Percentiles rank a stretch among this genome's conserved stretches.
These are phyloP conservation scores for Solanum gandarillasii DNA, from an alignment of 257 asterid genomes.

Conservation along the genomic window DNA sequence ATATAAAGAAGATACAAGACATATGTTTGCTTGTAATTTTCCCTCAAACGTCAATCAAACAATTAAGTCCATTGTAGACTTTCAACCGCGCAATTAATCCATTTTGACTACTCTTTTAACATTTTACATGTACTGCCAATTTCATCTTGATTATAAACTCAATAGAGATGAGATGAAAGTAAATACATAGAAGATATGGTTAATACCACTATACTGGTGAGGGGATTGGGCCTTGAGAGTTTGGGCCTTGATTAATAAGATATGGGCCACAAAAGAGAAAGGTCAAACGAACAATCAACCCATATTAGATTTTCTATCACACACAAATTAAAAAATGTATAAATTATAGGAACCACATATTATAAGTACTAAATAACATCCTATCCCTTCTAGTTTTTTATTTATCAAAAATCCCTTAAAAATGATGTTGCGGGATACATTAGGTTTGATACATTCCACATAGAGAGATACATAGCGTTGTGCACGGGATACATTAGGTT, in stretches of 20 bases:
- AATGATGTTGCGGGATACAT: no score
- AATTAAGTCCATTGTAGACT: neutral
- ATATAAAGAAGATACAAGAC: neutral
- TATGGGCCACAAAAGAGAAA: neutral
- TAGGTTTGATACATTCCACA: no score
- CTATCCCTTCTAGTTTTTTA: no score
- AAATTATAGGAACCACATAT: no score
- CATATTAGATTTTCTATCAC: no score
- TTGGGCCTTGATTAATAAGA: neutral
- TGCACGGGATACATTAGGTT: no score
- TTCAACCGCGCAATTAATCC: neutral
- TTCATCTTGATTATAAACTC: neutral
- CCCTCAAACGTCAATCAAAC: neutral
- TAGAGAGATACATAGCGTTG: no score
- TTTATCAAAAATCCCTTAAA: no score
- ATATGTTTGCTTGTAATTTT: neutral
- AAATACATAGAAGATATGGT: no score
- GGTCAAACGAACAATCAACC: neutral
- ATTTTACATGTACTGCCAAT: neutral
- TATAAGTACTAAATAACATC: no score
- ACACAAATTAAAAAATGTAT: no score
- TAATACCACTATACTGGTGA: neutral
- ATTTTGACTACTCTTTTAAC: neutral
- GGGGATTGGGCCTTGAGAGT: neutral
- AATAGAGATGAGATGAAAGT: neutral